Base-by-base conservation (phyloP, 108 stramenopile species). In the Pseudonitzschia multiseries region DNA sequence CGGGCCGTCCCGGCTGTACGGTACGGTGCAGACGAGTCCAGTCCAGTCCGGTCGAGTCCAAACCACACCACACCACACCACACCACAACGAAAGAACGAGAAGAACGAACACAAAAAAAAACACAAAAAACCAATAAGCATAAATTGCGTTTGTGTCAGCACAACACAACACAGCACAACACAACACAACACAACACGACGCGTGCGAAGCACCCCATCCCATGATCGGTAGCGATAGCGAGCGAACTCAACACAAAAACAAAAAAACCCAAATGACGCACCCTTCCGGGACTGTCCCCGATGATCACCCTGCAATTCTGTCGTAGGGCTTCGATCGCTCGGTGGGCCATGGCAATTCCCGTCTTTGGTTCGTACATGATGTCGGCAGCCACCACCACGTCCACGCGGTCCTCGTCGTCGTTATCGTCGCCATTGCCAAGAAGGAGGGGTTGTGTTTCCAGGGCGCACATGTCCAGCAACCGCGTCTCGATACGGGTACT, bases 291-390 rank as follows among this genome's bases (percentile, higher is more conserved):
- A 62, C 68, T 71, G 65, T 84, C 83, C 9, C 88, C 88, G 17
- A 89, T 73, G 48, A 89, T 28, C 0, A 89, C 85, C 22, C 82
- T 81, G 46, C 75, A 65, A 32, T 81, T 85, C 14, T 73, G 32
- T 29, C 64, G 17, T 71, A 86, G 75, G 22, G 88, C 88, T 74
- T 86, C 82, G 31, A 83, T 70, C 0, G 71, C 72, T 18, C 86
- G 83, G 57, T 70, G 62, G 4, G 88, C 88, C 76, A 83, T 69
- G 36, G 86, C 86, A 18, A 50, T 67, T 20, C 88, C 88, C n/a
- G 88, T 89, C 44, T 72, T 75, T 46, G 84, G 84, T 64, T 86
- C 88, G 69, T 89, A 89, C 82, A 89, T 81, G 28, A 89, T 77
- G 76, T 89, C 88, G 1, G 88, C 88, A 15, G 86, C 86, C 18